phyloP scores from a whole-genome alignment of 257 asterid genomes.

The Rehmannia glutinosa region DNA sequence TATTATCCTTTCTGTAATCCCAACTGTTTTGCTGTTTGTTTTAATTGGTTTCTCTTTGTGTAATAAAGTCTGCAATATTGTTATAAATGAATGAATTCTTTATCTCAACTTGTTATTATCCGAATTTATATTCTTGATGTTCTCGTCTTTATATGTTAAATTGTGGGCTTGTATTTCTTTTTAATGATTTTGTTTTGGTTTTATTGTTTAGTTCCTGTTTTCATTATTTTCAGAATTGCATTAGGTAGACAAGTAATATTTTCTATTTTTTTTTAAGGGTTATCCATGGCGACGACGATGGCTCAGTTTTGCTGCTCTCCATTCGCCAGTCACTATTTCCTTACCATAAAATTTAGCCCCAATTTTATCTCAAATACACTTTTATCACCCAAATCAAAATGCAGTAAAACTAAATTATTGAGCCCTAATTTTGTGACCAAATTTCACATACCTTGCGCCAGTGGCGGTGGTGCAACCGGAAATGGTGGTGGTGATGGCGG shows the following conservation, averaged over 20 bases:
- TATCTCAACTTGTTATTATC: no score
- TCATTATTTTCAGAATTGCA: not conserved
- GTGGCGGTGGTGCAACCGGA: slow-evolving; percentile 28
- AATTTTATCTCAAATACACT: slow-evolving; percentile 4
- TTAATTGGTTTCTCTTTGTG: no score
- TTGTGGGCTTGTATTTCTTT: no score
- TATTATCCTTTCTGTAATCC: no score
- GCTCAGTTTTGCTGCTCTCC: slow-evolving; percentile 42
- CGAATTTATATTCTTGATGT: no score
- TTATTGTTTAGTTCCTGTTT: not conserved
- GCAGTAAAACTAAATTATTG: not conserved
- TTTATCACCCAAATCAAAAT: slow-evolving; percentile 23
- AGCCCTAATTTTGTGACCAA: slow-evolving; percentile 9
- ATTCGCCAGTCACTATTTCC: slow-evolving; percentile 16
- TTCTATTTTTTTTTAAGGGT: not conserved
- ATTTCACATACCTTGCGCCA: slow-evolving; percentile 23
- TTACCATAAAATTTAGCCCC: slow-evolving; percentile 13
- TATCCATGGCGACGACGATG: slow-evolving; percentile 23
- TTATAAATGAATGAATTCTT: no score
- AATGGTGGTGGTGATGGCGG: slow-evolving; percentile 34
- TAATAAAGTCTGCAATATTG: no score
- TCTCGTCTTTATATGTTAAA: no score
- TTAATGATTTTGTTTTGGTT: not conserved
- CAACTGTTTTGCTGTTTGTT: no score
- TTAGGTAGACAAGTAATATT: not conserved